phyloP scores from a whole-genome alignment of 2,329 filamentous ascomycete genomes.

The Claviceps digitariae region DNA sequence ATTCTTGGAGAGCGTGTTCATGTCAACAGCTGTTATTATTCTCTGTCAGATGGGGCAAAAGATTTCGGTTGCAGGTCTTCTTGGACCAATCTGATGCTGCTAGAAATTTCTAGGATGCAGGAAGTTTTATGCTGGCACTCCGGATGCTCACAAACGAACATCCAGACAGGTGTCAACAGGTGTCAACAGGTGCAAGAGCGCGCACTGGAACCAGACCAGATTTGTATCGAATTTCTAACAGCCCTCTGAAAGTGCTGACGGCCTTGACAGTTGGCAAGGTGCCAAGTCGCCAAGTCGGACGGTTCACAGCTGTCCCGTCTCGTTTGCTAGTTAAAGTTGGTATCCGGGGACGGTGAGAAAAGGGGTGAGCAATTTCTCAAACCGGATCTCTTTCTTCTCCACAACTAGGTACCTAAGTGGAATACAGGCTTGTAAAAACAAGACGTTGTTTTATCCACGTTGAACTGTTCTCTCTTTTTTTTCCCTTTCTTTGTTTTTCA shows the following conservation, averaged over 20 bases:
- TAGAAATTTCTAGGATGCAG: not conserved
- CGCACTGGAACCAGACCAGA: not conserved
- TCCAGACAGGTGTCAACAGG: not conserved
- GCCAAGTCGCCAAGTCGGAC: not conserved
- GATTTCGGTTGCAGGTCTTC: not conserved
- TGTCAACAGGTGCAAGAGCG: not conserved
- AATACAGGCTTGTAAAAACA: too few species aligned
- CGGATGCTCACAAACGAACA: not conserved
- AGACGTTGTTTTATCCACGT: too few species aligned
- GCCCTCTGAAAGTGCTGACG: not conserved
- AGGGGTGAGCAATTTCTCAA: too few species aligned
- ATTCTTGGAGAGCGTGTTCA: conserved; percentile 17
- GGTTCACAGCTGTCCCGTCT: not conserved
- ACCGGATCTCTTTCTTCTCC: not conserved
- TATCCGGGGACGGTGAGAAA: not conserved
- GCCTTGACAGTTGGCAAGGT: not conserved
- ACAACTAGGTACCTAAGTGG: not conserved
- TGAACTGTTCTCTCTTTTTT: too few species aligned
- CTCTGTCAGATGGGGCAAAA: not conserved
- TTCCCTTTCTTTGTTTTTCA: not conserved
- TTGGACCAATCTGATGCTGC: not conserved
- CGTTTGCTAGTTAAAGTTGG: not conserved
- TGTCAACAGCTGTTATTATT: conserved; percentile 11
- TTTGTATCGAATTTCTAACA: not conserved
- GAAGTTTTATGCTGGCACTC: not conserved